Conservation (phyloP, 2,329 filamentous ascomycete genomes). For the Coniosporium tulheliwenetii region DNA sequence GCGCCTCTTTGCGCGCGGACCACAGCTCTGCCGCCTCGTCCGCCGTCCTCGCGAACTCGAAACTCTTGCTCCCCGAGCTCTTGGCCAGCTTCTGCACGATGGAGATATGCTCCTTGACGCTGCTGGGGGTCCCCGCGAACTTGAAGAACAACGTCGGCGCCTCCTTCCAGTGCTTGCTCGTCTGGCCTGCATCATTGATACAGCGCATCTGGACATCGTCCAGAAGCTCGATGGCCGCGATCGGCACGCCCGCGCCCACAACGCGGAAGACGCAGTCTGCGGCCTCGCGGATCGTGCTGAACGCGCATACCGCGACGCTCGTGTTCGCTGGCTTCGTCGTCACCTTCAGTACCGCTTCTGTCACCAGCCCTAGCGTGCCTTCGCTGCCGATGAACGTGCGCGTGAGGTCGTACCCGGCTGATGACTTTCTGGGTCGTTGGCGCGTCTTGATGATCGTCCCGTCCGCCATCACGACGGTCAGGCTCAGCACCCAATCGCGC, state of each 20-base stretch:
- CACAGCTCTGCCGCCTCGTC: slow-evolving; percentile 56
- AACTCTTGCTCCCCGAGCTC: slow-evolving; percentile 44
- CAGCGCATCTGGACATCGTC: slow-evolving; percentile 81
- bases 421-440: slow-evolving; percentile 76
- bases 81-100: slow-evolving; percentile 48
- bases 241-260: slow-evolving; percentile 64
- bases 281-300: slow-evolving; percentile 50
- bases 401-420: slow-evolving; percentile 82
- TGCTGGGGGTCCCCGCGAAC: slow-evolving; percentile 49
- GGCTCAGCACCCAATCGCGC: slow-evolving; percentile 78
- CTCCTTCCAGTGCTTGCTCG: slow-evolving; percentile 51
- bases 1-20: slow-evolving; percentile 59
- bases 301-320: slow-evolving; percentile 60
- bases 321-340: slow-evolving; percentile 66
- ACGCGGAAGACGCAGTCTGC: slow-evolving; percentile 68
- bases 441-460: slow-evolving; percentile 81
- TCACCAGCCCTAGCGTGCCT: slow-evolving; percentile 80
- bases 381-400: slow-evolving; percentile 82
- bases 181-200: slow-evolving; percentile 51
- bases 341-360: slow-evolving; percentile 78
- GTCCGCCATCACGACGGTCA: slow-evolving; percentile 82
- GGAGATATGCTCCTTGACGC: slow-evolving; percentile 64
- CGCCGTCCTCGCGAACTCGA: slow-evolving; percentile 51
- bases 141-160: slow-evolving; percentile 61
- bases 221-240: slow-evolving; percentile 84